Evolutionary conservation across 2,329 filamentous ascomycete genomes (phyloP).

Genomic region (Cladophialophora psammophila): DNA sequence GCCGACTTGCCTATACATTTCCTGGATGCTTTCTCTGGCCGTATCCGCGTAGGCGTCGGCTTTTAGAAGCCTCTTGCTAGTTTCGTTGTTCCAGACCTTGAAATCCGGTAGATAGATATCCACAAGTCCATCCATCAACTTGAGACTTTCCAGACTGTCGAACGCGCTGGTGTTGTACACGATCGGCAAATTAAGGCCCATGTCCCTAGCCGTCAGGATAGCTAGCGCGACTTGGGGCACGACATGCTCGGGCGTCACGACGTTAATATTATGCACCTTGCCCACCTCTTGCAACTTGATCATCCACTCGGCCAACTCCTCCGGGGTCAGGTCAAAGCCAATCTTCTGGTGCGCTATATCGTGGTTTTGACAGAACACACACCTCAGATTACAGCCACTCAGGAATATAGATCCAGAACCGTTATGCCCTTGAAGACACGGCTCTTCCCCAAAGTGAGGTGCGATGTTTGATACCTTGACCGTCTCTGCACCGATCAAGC

Average conservation of each 20-base stretch:
- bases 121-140: conserved; percentile 77
- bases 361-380: conserved; percentile 79
- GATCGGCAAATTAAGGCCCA: conserved; percentile 75
- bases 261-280: conserved; percentile 88
- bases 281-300: conserved; percentile 81
- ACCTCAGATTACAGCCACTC: conserved; percentile 76
- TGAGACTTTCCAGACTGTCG: conserved; percentile 75
- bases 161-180: conserved; percentile 87
- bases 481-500: conserved; percentile 74
- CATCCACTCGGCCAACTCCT: conserved; percentile 82
- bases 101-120: conserved; percentile 91
- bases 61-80: conserved; percentile 76
- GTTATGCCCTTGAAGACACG: conserved; percentile 81
- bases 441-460: conserved; percentile 85
- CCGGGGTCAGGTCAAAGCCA: conserved; percentile 78
- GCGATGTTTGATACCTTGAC: conserved; percentile 85
- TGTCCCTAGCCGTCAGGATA: conserved; percentile 74
- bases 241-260: conserved; percentile 85
- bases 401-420: conserved; percentile 85
- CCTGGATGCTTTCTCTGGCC: conserved; percentile 77
- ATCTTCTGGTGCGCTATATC: conserved; percentile 84
- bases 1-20: conserved; percentile 82
- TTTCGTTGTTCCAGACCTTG: conserved; percentile 75
- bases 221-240: conserved; percentile 81
- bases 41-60: conserved; percentile 76